A percentile compares a stretch with the other conserved stretches of the same genome.
These are phyloP conservation scores for Skeletonema marinoi DNA, from an alignment of 108 stramenopile species.

Conservation along the genomic window DNA sequence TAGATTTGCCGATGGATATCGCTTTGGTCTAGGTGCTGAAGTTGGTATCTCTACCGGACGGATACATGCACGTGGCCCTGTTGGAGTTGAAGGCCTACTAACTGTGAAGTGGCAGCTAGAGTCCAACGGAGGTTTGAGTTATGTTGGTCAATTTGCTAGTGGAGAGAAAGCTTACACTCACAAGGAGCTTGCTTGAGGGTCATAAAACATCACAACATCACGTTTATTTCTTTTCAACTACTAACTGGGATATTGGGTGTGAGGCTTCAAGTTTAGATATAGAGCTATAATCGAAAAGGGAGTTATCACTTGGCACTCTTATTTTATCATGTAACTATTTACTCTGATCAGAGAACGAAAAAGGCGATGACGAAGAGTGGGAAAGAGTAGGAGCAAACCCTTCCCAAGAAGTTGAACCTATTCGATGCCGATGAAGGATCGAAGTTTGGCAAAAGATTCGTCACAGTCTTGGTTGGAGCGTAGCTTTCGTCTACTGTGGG, in stretches of 20 bases:
- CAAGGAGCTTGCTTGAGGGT: constrained; percentile 29
- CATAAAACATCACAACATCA: not conserved
- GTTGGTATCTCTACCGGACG: constrained; percentile 98
- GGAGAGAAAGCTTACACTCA: constrained; percentile 43
- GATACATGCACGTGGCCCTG: constrained; percentile 96
- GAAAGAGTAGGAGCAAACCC: not conserved
- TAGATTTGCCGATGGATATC: constrained; percentile 97
- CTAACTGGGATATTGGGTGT: not conserved
- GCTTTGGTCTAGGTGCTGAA: constrained; percentile 98
- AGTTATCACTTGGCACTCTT: not conserved
- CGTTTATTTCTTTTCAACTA: not conserved
- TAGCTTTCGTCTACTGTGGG: not conserved
- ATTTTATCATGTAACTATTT: not conserved
- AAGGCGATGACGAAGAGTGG: not conserved
- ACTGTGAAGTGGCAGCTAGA: constrained; percentile 96
- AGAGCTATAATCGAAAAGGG: not conserved
- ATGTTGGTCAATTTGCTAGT: constrained; percentile 18
- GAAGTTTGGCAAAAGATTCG: not conserved
- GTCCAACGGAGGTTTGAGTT: constrained; percentile 36
- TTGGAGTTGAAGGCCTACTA: constrained; percentile 97
- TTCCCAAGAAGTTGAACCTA: not conserved
- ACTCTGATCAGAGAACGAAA: not conserved
- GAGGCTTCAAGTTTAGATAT: not conserved
- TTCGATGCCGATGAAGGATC: not conserved
- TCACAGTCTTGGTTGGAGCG: not conserved